Percentiles rank a stretch among this genome's conserved stretches.
Evolutionary conservation across 495 filamentous ascomycete genomes (phyloP).

Genomic region (Clohesyomyces aquaticus): DNA sequence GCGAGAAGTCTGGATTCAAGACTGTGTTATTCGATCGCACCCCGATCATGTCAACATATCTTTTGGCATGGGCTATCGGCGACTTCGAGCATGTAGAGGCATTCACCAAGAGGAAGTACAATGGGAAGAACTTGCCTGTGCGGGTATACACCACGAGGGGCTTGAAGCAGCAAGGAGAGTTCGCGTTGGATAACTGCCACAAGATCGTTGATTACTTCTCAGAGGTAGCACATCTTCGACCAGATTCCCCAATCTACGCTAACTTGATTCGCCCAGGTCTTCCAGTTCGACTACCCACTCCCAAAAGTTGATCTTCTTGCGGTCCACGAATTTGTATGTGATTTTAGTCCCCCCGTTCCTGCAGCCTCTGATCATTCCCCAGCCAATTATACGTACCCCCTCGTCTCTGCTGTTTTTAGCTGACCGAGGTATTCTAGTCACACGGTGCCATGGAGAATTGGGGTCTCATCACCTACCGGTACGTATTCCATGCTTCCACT

Average conservation of each 20-base stretch:
- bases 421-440: constrained; percentile 56
- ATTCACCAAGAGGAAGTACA: constrained; percentile 83
- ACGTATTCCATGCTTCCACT: constrained; percentile 5
- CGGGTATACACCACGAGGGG: constrained; percentile 93
- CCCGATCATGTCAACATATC: constrained; percentile 93
- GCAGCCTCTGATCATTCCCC: constrained; percentile 20
- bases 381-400: constrained; percentile 46
- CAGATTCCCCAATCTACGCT: too few species aligned
- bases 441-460: constrained; percentile 80
- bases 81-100: constrained; percentile 96
- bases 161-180: constrained; percentile 82
- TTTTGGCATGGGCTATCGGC: constrained; percentile 93
- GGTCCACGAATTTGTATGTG: constrained; percentile 89
- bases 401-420: constrained; percentile 16
- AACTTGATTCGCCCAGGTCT: constrained; percentile 58
- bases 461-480: constrained; percentile 89
- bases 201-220: constrained; percentile 94
- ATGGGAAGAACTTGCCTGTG: constrained; percentile 86
- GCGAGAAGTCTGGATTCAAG: constrained; percentile 66
- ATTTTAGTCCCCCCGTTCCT: background rate
- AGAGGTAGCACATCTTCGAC: constrained; percentile 56
- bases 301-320: constrained; percentile 94
- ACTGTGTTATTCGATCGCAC: constrained; percentile 81
- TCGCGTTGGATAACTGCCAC: constrained; percentile 82
- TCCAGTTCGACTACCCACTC: constrained; percentile 91